phyloP scores from a whole-genome alignment of 257 asterid species.

The Thymus quinquecostatus region DNA sequence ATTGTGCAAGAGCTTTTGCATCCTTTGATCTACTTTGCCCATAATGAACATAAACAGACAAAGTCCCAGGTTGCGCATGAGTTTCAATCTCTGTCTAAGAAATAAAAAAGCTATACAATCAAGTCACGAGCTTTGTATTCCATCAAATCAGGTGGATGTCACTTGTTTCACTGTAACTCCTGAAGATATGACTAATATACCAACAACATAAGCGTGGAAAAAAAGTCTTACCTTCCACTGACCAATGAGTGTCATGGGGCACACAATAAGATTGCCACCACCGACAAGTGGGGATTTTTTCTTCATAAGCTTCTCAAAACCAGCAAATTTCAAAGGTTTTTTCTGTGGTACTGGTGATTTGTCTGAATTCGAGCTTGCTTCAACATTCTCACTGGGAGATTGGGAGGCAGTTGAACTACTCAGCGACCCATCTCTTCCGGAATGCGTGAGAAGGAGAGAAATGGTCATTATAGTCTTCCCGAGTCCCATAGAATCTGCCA shows the following conservation, averaged over 20 bases:
- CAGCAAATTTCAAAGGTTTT: slow-evolving; percentile 53
- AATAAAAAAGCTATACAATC: slow-evolving; percentile 31
- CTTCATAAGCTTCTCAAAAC: slow-evolving; percentile 71
- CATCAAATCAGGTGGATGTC: slow-evolving; percentile 5
- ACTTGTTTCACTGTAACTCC: slow-evolving; percentile 28
- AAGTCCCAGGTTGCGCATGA: slow-evolving; percentile 76
- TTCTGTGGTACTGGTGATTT: slow-evolving; percentile 55
- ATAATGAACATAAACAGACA: slow-evolving; percentile 83
- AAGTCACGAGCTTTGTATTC: slow-evolving; percentile 21
- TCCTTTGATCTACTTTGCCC: slow-evolving; percentile 94
- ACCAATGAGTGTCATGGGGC: slow-evolving; percentile 94
- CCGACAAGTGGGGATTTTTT: slow-evolving; percentile 49
- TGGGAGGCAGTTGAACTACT: slow-evolving; percentile 50
- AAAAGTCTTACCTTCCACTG: slow-evolving; percentile 89
- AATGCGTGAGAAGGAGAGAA: slow-evolving; percentile 77
- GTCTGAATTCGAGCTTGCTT: slow-evolving; percentile 44
- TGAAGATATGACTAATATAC: slow-evolving; percentile 26
- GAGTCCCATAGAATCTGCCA: slow-evolving; percentile 99
- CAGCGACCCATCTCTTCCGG: slow-evolving; percentile 64
- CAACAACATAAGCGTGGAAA: slow-evolving; percentile 7
- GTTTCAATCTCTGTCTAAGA: slow-evolving; percentile 88
- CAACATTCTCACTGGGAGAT: slow-evolving; percentile 45
- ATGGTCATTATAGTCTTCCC: slow-evolving; percentile 97
- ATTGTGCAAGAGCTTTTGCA: slow-evolving; percentile 71
- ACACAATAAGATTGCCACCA: slow-evolving; percentile 91